Conservation (phyloP, 2,329 filamentous ascomycete species). For the Claviceps sp. region DNA sequence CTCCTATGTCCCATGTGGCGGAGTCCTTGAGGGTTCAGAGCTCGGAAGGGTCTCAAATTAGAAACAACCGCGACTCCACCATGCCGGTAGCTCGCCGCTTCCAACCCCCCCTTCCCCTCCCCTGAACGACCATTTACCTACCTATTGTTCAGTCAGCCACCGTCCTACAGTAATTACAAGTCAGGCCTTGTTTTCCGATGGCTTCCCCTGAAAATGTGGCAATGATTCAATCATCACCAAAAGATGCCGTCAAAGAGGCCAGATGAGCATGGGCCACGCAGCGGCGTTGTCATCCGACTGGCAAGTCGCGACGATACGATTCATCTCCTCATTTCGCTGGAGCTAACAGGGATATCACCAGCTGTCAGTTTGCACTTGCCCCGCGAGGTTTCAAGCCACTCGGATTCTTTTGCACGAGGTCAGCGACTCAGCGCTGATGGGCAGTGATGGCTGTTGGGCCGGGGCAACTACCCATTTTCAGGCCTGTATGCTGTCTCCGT, state of each 20-base stretch:
- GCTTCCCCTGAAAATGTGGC: background rate
- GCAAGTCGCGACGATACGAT: background rate
- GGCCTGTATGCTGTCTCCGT: background rate
- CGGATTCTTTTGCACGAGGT: background rate
- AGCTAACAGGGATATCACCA: background rate
- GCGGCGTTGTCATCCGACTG: background rate
- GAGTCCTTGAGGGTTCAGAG: background rate
- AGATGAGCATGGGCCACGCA: background rate
- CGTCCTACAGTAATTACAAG: background rate
- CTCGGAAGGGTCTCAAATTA: background rate
- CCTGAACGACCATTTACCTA: background rate
- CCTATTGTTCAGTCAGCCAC: background rate
- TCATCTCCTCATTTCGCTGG: background rate
- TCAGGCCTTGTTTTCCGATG: background rate
- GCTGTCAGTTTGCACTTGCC: background rate
- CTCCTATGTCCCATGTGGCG: background rate
- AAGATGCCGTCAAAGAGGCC: background rate
- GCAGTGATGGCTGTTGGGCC: background rate
- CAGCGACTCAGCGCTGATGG: too few relatives aligned
- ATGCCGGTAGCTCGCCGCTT: background rate
- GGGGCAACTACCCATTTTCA: background rate
- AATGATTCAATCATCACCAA: background rate
- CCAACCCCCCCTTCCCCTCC: background rate
- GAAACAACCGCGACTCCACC: background rate
- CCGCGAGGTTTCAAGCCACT: background rate